Base-by-base conservation (phyloP, 108 stramenopile genomes). In the Fragilariopsis cylindrus region DNA sequence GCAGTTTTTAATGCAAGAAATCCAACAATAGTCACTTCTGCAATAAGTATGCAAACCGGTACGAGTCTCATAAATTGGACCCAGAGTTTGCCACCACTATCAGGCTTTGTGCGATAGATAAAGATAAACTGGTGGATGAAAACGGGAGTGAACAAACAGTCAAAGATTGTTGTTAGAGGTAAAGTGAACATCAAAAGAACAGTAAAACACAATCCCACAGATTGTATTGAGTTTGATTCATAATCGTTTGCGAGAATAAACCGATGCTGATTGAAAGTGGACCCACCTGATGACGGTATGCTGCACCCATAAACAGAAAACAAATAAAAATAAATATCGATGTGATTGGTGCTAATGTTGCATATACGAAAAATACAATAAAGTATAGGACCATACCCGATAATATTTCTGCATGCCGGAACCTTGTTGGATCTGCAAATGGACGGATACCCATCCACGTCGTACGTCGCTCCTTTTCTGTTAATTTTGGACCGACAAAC, bases 11-110 rank as follows among this genome's bases (percentile, higher is more conserved):
- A 60, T 0, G 77, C 66, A 19, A 90, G 48, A 60, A 85, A 73
- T 41, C 85, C 89, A 30, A 84, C 71, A 5, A 90, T 73, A 6
- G 82, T 81, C 16, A 88, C 55, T 64, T 91, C 76, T 5, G 84
- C 82, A 41, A 91, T 69, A 19, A 87, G 66, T 79, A 91, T 87
- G 40, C 65, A 81, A 70, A 73, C 5, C 12, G 87, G 74, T 5
- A 83, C 62, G 18, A 91, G 63, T 19, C 72, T 43, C 42, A 85
- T 74, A 60, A 91, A 88, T 40, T 67, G 68, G 5, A 77, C 57
- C 88, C 85, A 87, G 5, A 92, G 57, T 50, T 85, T 80, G 4
- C 91, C 91, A 56, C 91, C 91, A 68, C 72, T 74, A 70, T 92
- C 91, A 30, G 87, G 84, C 30, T 69, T 67, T 12, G 84, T 78